Conservation (phyloP, 495 filamentous ascomycete genomes). For the Pyrenopolyporus hunteri region DNA sequence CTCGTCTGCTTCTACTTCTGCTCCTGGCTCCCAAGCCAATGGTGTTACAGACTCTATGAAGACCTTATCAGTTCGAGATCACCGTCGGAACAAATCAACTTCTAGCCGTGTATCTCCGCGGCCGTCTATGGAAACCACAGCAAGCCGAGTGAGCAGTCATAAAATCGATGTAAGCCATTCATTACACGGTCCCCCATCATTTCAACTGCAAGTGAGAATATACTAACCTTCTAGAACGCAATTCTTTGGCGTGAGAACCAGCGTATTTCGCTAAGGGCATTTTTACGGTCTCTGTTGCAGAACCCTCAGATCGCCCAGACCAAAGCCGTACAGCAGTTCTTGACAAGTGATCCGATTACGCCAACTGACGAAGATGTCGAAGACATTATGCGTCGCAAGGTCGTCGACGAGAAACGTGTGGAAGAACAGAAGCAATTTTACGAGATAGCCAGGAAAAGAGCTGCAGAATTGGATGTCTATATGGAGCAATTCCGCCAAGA, state of each 20-base stretch:
- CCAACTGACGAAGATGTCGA: slow-evolving; percentile 80
- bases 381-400: slow-evolving; percentile 79
- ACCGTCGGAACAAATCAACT: slow-evolving; percentile 43
- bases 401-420: slow-evolving; percentile 83
- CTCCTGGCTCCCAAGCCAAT: slow-evolving; percentile 26
- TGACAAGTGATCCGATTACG: slow-evolving; percentile 70
- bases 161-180: slow-evolving; percentile 34
- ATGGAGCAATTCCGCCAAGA: slow-evolving; percentile 85
- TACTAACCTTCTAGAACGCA: slow-evolving; percentile 45
- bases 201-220: not conserved
- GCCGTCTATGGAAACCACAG: slow-evolving; percentile 43
- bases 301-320: slow-evolving; percentile 83
- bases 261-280: slow-evolving; percentile 88
- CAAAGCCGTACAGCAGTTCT: slow-evolving; percentile 79
- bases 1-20: slow-evolving; percentile 73
- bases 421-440: slow-evolving; percentile 94
- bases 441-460: slow-evolving; percentile 89
- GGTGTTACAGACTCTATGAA: slow-evolving; percentile 45
- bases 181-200: not conserved
- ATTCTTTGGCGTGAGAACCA: slow-evolving; percentile 88
- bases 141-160: slow-evolving; percentile 20
- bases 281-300: slow-evolving; percentile 80
- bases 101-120: slow-evolving; percentile 48
- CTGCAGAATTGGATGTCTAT: slow-evolving; percentile 91
- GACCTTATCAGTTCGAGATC: slow-evolving; percentile 50